These are phyloP conservation scores for Exserohilum rostratum DNA, from an alignment of 2,329 filamentous ascomycete species.

Conservation along the genomic window DNA sequence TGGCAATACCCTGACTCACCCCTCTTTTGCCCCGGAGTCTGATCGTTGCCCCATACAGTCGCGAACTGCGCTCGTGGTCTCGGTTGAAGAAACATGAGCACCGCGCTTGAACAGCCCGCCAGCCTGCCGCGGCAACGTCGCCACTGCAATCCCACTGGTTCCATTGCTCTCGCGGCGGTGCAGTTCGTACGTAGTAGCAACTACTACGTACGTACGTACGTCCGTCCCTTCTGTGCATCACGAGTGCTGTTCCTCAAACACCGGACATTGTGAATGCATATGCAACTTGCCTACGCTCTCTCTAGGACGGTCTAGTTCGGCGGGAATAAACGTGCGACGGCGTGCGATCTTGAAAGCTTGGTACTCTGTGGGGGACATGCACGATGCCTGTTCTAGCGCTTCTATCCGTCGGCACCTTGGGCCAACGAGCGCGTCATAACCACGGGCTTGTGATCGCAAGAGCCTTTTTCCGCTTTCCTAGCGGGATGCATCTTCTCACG, in stretches of 20 bases:
- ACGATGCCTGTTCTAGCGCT: constrained; percentile 5
- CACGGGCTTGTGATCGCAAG: constrained; percentile 9
- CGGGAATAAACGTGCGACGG: constrained; percentile 12
- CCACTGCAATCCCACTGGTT: neutral
- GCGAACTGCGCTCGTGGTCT: neutral
- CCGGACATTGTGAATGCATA: neutral
- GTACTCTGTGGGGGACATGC: constrained; percentile 6
- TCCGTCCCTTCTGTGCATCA: constrained; percentile 3
- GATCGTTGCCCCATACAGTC: neutral
- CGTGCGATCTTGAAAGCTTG: constrained; percentile 11
- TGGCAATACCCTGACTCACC: constrained; percentile 1
- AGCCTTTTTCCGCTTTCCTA: constrained; percentile 1
- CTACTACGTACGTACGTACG: no score
- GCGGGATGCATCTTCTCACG: neutral
- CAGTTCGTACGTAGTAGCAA: no score
- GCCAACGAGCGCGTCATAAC: constrained; percentile 6
- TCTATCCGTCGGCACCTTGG: neutral
- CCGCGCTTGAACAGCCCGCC: neutral
- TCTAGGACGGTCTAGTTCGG: neutral
- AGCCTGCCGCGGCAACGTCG: neutral
- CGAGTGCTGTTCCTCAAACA: constrained; percentile 2
- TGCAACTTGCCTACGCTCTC: constrained; percentile 8
- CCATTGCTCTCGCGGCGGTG: no score
- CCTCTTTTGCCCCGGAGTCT: neutral
- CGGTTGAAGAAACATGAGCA: neutral